These are phyloP conservation scores for Russula compacta DNA, from an alignment of 768 basidiomycete species.

Conservation along the genomic window DNA sequence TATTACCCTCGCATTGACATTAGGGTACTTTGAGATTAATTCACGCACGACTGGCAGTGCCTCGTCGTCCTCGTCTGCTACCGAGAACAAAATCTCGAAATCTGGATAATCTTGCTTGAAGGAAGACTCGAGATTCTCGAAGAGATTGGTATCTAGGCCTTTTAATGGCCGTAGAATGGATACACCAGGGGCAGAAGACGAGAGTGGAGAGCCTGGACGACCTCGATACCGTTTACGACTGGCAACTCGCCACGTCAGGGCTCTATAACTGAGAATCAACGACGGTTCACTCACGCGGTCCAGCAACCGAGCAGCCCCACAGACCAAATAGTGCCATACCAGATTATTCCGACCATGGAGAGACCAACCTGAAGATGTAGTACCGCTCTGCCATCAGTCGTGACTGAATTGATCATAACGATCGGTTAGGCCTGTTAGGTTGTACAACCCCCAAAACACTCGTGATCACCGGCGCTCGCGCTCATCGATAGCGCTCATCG, in stretches of 20 bases:
- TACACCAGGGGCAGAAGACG: conserved; percentile 64
- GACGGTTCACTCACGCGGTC: conserved; percentile 21
- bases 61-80: conserved; percentile 84
- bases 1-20: conserved; percentile 61
- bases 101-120: conserved; percentile 88
- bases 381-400: background rate
- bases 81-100: conserved; percentile 84
- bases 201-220: conserved; percentile 51
- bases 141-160: conserved; percentile 91
- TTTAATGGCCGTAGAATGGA: conserved; percentile 91
- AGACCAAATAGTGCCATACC: conserved; percentile 37
- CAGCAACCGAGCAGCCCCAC: conserved; percentile 24
- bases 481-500: background rate
- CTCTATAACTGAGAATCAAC: background rate
- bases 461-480: too few relatives aligned
- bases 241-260: background rate
- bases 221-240: conserved; percentile 72
- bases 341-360: conserved; percentile 24
- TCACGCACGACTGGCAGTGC: conserved; percentile 77
- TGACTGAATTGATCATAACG: background rate
- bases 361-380: background rate
- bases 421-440: too few relatives aligned
- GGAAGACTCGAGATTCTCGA: conserved; percentile 90
- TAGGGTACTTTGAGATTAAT: conserved; percentile 69
- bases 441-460: too few relatives aligned